Evolutionary conservation across 805 yeast species (phyloP).

Genomic region (Wickerhamomyces ciferrii): DNA sequence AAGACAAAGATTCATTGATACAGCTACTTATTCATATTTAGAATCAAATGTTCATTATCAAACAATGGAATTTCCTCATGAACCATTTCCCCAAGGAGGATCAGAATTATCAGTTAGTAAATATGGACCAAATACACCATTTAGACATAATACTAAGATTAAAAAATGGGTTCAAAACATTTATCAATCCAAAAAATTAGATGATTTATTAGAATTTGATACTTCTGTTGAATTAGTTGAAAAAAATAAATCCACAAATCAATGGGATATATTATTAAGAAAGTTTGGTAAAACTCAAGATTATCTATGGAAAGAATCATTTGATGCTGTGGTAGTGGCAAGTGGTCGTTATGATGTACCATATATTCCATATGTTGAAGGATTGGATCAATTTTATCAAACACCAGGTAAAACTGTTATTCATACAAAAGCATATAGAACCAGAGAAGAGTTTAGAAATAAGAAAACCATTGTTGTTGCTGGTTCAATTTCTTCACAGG

Average conservation of each 20-base stretch:
- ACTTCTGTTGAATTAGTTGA: conserved; percentile 1
- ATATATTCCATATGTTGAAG: conserved; percentile 42
- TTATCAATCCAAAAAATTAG: not conserved
- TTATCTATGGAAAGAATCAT: conserved; percentile 35
- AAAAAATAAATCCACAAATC: not conserved
- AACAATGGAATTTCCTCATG: conserved; percentile 5
- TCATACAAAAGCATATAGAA: conserved; percentile 29
- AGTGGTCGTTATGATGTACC: conserved; percentile 58
- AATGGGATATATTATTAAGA: not conserved
- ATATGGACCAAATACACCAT: conserved; percentile 7
- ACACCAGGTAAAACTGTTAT: conserved; percentile 29
- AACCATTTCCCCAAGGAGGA: conserved; percentile 4
- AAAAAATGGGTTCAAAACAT: conserved; percentile 1
- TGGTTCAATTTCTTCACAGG: conserved; percentile 35
- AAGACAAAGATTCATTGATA: conserved; percentile 1
- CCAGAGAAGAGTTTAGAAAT: conserved; percentile 31
- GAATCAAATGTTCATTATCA: conserved; percentile 6
- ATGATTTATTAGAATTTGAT: not conserved
- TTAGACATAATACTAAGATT: conserved; percentile 6
- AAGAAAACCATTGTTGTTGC: conserved; percentile 39
- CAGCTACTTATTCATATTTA: conserved; percentile 5
- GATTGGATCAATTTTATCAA: conserved; percentile 36
- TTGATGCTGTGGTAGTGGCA: conserved; percentile 53
- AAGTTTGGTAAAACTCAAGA: conserved; percentile 1
- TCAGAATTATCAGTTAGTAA: conserved; percentile 1